Evolutionary conservation across 768 basidiomycete species (phyloP), one percentile per base, ranked within the genome.

Genomic region (Lactarius psammicola): DNA sequence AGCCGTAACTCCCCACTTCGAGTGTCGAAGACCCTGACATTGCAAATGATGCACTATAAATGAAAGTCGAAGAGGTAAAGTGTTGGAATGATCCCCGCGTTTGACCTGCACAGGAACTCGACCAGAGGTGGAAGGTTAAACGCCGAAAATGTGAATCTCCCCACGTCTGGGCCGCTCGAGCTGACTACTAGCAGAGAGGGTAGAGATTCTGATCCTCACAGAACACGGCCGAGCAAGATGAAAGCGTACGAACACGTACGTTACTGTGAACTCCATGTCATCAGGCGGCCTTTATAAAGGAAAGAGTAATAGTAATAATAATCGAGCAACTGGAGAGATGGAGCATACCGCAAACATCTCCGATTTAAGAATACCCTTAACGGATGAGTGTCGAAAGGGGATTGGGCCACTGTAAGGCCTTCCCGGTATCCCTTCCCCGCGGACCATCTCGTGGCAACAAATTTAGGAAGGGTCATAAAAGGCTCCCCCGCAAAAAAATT

Each of bases 211-310:
- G 46, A 36, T 55, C 53, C 28, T 54, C 53, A 30, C 28, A n/a
- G 40, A n/a, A 36, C 8, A 23, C 23, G n/a, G 20, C 38, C 10
- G 46, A 17, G 3, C 3, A 26, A 53, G 23, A 36, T 15, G 34
- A 28, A 40, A 31, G 33, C 31, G 15, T 38, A 28, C 1, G 23
- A 26, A 3, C n/a, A n/a, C n/a, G n/a, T n/a, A n/a, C n/a, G 59
- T 61, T 46, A 15, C 49, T 56, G 59, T 56, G 55, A 23, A 11
- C n/a, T 23, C 49, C 44, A 13, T n/a, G 9, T 46, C 10, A 30
- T 30, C 26, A 5, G 1, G 28, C 26, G 10, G 28, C 46, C 59
- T 40, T 65, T 65, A 64, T 65, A 61, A 18, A 7, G 17, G 4
- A 18, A 11, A 55, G 18, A 20, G 18, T 13, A 55, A 23, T 15